Percentiles rank a stretch among this genome's conserved stretches.
phyloP scores from a whole-genome alignment of 768 basidiomycete species.

The Trametes elegans region DNA sequence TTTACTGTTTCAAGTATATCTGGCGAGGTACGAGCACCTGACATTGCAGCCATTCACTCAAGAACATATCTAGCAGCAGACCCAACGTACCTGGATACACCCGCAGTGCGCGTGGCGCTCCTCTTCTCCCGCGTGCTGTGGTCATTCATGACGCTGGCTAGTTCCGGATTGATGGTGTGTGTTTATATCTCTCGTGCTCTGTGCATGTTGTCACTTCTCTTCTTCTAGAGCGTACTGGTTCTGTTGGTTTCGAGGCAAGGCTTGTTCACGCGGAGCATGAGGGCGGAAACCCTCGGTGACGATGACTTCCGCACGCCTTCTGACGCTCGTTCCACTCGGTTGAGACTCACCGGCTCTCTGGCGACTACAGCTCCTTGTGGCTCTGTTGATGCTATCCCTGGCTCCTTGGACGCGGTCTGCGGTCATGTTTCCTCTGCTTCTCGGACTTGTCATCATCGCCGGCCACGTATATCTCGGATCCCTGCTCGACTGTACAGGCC shows the following conservation, averaged over 20 bases:
- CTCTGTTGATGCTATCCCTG: background rate
- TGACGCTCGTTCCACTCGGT: background rate
- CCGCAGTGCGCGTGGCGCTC: conserved; percentile 29
- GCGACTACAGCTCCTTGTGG: background rate
- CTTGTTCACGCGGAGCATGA: conserved; percentile 9
- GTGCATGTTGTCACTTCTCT: conserved; percentile 14
- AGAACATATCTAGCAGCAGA: conserved; percentile 31
- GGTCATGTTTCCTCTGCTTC: background rate
- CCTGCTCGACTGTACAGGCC: conserved; percentile 41
- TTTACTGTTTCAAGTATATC: conserved; percentile 18
- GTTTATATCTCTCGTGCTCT: background rate
- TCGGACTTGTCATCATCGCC: background rate
- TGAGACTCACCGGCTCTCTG: background rate
- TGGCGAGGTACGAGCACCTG: conserved; percentile 17
- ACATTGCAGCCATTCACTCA: too few species aligned
- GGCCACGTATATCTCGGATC: conserved; percentile 42
- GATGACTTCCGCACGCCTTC: background rate
- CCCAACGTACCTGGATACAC: conserved; percentile 28
- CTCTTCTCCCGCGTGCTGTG: conserved; percentile 16
- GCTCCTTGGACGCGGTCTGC: background rate
- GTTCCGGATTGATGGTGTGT: conserved; percentile 44
- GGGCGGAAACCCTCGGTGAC: background rate
- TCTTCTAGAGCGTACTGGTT: conserved; percentile 35
- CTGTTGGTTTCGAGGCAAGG: conserved; percentile 33
- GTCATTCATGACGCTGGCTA: conserved; percentile 28